A percentile compares a stretch with the other conserved stretches of the same genome.
Evolutionary conservation across 768 basidiomycete species (phyloP).

Genomic region (Leucosporidium creatinivorum): DNA sequence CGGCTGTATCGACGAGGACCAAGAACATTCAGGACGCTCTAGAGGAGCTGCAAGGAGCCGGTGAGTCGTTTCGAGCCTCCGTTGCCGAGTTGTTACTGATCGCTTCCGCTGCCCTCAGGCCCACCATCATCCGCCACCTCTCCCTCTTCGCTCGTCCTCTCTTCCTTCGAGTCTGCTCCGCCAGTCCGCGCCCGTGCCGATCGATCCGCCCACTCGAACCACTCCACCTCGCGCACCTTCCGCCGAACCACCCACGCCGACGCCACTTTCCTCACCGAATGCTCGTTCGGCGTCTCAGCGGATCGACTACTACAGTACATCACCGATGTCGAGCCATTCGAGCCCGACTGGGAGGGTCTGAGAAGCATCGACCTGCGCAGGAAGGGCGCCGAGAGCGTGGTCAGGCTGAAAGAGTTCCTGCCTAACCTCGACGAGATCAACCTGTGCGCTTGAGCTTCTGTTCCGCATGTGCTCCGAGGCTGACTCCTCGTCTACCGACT

Average conservation of each 20-base stretch:
- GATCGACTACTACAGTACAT: conserved; percentile 85
- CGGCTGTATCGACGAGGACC: conserved; percentile 54
- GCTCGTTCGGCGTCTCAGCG: conserved; percentile 90
- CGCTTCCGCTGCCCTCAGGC: background rate
- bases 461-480: conserved; percentile 22
- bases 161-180: background rate
- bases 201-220: background rate
- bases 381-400: conserved; percentile 70
- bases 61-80: conserved; percentile 45
- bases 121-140: background rate
- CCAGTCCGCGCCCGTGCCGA: background rate
- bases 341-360: conserved; percentile 86
- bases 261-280: conserved; percentile 82
- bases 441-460: conserved; percentile 54
- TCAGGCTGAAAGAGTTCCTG: conserved; percentile 79
- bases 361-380: conserved; percentile 63
- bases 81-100: too few relatives aligned
- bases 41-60: conserved; percentile 60
- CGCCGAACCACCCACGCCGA: conserved; percentile 39
- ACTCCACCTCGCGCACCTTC: conserved; percentile 19
- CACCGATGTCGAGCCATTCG: conserved; percentile 89
- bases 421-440: conserved; percentile 43
- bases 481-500: conserved; percentile 10
- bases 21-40: conserved; percentile 77
- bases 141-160: conserved; percentile 2